Evolutionary conservation across 108 stramenopile genomes (phyloP).

Genomic region (Tribonema minus): DNA sequence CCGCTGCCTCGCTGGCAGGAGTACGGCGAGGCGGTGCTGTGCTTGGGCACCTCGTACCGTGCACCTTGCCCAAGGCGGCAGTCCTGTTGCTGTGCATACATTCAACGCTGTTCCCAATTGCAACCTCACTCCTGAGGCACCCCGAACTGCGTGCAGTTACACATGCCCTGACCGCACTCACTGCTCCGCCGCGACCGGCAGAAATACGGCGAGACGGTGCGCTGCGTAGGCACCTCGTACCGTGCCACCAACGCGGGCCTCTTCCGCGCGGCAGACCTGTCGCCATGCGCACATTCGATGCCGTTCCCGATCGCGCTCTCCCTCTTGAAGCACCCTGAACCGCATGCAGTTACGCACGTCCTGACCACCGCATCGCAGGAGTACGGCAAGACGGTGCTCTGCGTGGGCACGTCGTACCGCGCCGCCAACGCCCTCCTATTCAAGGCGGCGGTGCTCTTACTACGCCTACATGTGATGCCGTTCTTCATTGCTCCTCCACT

Average conservation of each 20-base stretch:
- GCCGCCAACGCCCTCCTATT: constrained; percentile 30
- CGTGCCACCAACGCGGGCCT: constrained; percentile 31
- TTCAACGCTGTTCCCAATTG: constrained; percentile 10
- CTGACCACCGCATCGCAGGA: constrained; percentile 17
- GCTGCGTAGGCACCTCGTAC: no score
- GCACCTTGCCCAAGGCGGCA: constrained; percentile 19
- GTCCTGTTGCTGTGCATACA: constrained; percentile 30
- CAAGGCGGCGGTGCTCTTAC: constrained; percentile 24
- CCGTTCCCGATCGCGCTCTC: no score
- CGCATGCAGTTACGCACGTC: no score
- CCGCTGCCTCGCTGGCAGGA: constrained; percentile 8
- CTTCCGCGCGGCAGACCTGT: constrained; percentile 35
- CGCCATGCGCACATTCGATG: no score
- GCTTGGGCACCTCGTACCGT: constrained; percentile 34
- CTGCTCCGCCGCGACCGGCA: constrained; percentile 13
- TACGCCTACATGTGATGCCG: constrained; percentile 26
- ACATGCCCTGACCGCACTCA: no score
- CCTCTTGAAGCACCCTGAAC: no score
- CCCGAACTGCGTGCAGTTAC: no score
- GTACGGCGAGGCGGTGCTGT: constrained; percentile 30
- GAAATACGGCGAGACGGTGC: constrained; percentile 18
- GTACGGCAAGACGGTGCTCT: constrained; percentile 29
- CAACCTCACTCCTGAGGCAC: no score
- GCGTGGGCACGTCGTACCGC: constrained; percentile 37
- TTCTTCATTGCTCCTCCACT: no score